Evolutionary conservation across 2,329 filamentous ascomycete genomes (phyloP), one percentile per base, ranked within the genome.

Genomic region (Nakataea oryzae): DNA sequence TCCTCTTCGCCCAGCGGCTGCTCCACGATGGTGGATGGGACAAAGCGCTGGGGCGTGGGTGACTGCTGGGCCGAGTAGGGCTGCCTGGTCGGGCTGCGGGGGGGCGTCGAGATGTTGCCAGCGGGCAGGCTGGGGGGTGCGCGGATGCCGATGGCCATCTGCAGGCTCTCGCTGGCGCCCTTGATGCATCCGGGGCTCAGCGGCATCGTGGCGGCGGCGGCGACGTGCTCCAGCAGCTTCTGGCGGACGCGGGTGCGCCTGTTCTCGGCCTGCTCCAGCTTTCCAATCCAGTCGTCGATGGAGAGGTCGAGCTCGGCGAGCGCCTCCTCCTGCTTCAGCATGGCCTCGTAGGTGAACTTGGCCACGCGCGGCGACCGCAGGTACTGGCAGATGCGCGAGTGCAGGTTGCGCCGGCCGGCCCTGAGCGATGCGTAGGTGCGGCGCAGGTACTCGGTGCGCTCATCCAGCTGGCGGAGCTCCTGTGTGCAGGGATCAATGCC

Each of bases 201-300:
- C 34, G 76, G 72, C 14, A 88, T 76, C 8, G 83, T 83, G 60
- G 84, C 76, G 2, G 89, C 87, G 21, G 88, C 90, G 58, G 90
- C 89, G 61, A 93, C 86, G 69, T 93, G 90, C 73, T 93, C 89
- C 3, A 93, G 81, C 14, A 93, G 78, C 78, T 92, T 93, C 71
- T 93, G 89, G 50, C 89, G 83, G 57, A 93, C 85, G 8, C 88
- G 81, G 21, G 86, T 87, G 54, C 89, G 85, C 69, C 90, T 81
- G 70, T 92, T 91, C 73, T 93, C 90, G 12, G 89, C 88, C 65
- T 88, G 83, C 70, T 93, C 90, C n/a, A 93, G 81, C 75, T 93
- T 93, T 67, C 76, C 79, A 59, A 90, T 85, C 87, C 90, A 93
- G 70, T 91, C 88, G 68, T 93, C 90, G 65, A 93, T 93, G 3